Evolutionary conservation across 2,329 filamentous ascomycete species (phyloP).

Genomic region (Sclerotinia nivalis): DNA sequence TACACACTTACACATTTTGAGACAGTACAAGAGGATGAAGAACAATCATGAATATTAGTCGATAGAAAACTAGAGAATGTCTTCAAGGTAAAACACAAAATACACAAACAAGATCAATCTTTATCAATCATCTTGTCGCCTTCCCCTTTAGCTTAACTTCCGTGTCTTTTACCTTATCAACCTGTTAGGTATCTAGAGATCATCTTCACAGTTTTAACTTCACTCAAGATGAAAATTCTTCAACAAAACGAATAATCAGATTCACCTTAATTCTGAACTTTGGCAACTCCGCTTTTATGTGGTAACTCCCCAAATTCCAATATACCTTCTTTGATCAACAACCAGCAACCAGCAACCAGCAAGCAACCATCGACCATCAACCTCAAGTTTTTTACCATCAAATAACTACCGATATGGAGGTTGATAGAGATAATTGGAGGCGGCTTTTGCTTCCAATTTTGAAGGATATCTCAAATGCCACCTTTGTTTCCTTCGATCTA

Average conservation of each 20-base stretch:
- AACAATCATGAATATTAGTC: not conserved
- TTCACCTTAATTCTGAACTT: not conserved
- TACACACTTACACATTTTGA: not conserved
- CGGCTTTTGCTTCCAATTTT: constrained; percentile 56
- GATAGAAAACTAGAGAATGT: not conserved
- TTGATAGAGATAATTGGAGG: constrained; percentile 30
- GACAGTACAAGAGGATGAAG: not conserved
- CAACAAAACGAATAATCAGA: not conserved
- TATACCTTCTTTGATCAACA: not conserved
- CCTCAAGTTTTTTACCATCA: not conserved
- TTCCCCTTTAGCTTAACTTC: constrained; percentile 3
- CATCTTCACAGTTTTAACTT: not conserved
- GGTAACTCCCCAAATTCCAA: not conserved
- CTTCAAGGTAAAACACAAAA: constrained; percentile 5
- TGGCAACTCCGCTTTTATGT: constrained; percentile 4
- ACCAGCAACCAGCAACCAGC: not conserved
- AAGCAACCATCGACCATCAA: not conserved
- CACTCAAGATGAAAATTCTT: not conserved
- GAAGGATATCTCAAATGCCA: constrained; percentile 56
- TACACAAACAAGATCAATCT: constrained; percentile 3
- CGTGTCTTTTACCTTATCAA: not conserved
- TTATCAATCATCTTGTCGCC: not conserved
- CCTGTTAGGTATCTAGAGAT: no score
- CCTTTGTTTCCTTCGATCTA: constrained; percentile 65
- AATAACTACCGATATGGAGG: constrained; percentile 15